A percentile compares a stretch with the other conserved stretches of the same genome.
Evolutionary conservation across 106 monocot species (phyloP).

Genomic region (Acorus gramineus): DNA sequence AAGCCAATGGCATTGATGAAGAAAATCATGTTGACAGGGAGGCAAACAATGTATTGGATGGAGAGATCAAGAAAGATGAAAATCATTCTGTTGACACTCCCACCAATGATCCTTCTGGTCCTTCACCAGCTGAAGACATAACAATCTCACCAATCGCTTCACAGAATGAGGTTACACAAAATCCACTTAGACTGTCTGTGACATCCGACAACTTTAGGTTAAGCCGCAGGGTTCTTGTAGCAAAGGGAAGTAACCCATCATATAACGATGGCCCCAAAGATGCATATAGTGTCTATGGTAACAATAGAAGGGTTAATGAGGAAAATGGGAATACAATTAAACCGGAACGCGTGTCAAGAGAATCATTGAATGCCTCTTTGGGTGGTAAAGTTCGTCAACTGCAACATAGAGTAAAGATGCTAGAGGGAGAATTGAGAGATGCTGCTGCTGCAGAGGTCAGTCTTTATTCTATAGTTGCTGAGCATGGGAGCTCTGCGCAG

Average conservation of each 20-base stretch:
- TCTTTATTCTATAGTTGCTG: constrained; percentile 67
- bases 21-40: no score
- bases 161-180: constrained; percentile 14
- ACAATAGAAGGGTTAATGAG: constrained; percentile 7
- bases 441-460: constrained; percentile 68
- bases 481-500: constrained; percentile 77
- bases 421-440: constrained; percentile 74
- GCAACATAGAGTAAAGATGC: constrained; percentile 45
- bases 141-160: constrained; percentile 2
- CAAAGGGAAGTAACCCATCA: constrained; percentile 16
- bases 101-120: no score
- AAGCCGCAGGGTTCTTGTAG: constrained; percentile 14
- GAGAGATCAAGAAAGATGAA: no score
- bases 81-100: no score
- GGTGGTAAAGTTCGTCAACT: constrained; percentile 45
- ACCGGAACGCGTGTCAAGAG: constrained; percentile 15
- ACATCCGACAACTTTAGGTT: constrained; percentile 15
- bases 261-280: constrained; percentile 24
- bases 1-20: no score
- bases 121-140: no score
- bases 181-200: constrained; percentile 17
- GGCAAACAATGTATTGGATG: no score
- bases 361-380: constrained; percentile 14
- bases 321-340: constrained; percentile 8
- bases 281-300: constrained; percentile 1